phyloP scores from a whole-genome alignment of 352 stramenopile genomes.

The Detonula confervacea region DNA sequence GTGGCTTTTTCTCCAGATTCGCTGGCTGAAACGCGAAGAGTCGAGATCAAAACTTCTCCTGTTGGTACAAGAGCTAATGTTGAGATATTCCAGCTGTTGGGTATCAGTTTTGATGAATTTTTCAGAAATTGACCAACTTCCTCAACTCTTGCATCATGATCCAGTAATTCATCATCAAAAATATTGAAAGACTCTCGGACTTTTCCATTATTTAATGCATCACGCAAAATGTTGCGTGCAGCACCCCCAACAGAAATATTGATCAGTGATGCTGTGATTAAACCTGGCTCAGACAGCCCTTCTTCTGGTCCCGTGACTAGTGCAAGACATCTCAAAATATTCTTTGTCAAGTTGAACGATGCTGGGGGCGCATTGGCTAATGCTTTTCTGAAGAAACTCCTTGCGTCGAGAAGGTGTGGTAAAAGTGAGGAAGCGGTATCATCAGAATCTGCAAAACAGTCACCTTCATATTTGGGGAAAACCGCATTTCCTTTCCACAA shows the following conservation, averaged over 20 bases:
- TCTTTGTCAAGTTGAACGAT: constrained; percentile 53
- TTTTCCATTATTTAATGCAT: constrained; percentile 61
- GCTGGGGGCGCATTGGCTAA: constrained; percentile 31
- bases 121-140: no score
- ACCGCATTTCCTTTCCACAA: constrained; percentile 50
- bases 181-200: constrained; percentile 53
- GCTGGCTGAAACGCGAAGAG: constrained; percentile 22
- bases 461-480: not conserved
- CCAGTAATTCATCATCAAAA: no score
- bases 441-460: constrained; percentile 7
- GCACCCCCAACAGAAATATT: constrained; percentile 49
- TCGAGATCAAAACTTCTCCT: no score
- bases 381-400: constrained; percentile 38
- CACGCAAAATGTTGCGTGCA: constrained; percentile 36
- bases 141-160: no score
- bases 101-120: no score
- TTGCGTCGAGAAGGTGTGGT: constrained; percentile 27
- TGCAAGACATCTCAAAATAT: constrained; percentile 70
- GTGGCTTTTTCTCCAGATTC: not conserved
- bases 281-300: not conserved
- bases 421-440: not conserved
- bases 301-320: constrained; percentile 63
- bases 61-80: no score
- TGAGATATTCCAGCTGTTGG: no score
- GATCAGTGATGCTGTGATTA: constrained; percentile 33